Base-by-base conservation (phyloP, 164 flowering plant species). In the Chimonanthus salicifolius region DNA sequence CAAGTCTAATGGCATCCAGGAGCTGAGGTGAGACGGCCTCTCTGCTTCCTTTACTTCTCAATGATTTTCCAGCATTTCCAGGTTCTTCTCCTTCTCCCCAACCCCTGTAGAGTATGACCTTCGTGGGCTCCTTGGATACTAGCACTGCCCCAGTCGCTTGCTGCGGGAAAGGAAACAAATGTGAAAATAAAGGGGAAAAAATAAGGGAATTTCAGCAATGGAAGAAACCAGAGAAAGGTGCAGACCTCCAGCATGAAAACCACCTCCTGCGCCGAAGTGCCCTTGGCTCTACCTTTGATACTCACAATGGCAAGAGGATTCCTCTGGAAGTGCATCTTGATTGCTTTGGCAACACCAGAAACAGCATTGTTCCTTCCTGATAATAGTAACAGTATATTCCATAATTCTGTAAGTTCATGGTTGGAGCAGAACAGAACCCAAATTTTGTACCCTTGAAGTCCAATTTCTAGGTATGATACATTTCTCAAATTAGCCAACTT, bases 201-300 rank as follows among this genome's bases (percentile, higher is more conserved):
- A 5, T 47, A 10, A n/a, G 8, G 7, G 8, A 62, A 13, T 44
- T 18, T 63, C n/a, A 44, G 43, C 45, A 7, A 60, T 3, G 16
- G 5, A 7, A 47, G 18, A 62, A 47, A 70, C 49, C 13, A 49
- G 63, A 47, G 68, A 72, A 48, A 72, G 43, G 46, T 11, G 20
- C 78, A 49, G 0, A 94, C 98, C 97, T 95, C 85, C 65, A 95
- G 87, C 85, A 86, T 82, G 78, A 81, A 77, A 71, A 89, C 85
- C 80, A 95, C 78, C 75, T 95, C 97, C 76, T 85, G 93, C 49
- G 87, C 81, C 18, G 98, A 92, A 46, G 98, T 93, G 48, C 98
- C 99, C 83, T 95, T 88, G 46, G 98, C 97, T 82, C 99, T 83
- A 76, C 97, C 98, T 82, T 95, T 95, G 74, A 95, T 87, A 78